Conservation (phyloP, 371 early-diverging fungal species). For the Apophysomyces trapeziformis region DNA sequence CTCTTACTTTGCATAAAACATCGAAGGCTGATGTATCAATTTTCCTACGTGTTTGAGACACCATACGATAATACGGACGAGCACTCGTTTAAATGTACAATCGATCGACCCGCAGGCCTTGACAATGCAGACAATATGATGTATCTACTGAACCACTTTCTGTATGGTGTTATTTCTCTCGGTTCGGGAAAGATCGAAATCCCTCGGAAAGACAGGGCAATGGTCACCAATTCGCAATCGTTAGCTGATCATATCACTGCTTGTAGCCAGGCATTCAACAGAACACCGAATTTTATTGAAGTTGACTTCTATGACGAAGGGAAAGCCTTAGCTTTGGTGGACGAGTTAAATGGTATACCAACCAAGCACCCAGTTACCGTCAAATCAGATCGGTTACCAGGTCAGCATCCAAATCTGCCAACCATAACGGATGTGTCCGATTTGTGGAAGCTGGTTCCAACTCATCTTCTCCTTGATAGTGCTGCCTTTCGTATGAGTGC, state of each 20-base stretch:
- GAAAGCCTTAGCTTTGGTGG: conserved; percentile 43
- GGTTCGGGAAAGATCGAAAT: conserved; percentile 26
- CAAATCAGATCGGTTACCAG: too few relatives aligned
- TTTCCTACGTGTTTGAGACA: conserved; percentile 56
- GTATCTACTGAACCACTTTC: conserved; percentile 65
- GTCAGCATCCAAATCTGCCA: background rate
- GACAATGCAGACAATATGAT: conserved; percentile 29
- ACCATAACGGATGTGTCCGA: background rate
- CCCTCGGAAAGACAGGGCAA: conserved; percentile 45
- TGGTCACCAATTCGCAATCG: conserved; percentile 38
- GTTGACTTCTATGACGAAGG: conserved; percentile 78
- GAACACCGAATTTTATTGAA: conserved; percentile 68
- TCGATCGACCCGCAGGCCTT: conserved; percentile 54
- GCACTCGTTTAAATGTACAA: conserved; percentile 43
- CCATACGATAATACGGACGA: conserved; percentile 47
- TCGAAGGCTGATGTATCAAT: conserved; percentile 57
- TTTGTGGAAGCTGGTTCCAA: background rate
- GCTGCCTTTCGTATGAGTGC: background rate
- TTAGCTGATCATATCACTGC: conserved; percentile 38
- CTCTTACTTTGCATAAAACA: background rate
- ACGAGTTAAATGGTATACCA: conserved; percentile 52
- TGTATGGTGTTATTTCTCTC: conserved; percentile 42
- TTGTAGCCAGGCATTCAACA: conserved; percentile 40
- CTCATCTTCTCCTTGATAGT: background rate
- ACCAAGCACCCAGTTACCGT: too few relatives aligned